Evolutionary conservation across 2,329 filamentous ascomycete genomes (phyloP).

Genomic region (Colletotrichum spinosum): DNA sequence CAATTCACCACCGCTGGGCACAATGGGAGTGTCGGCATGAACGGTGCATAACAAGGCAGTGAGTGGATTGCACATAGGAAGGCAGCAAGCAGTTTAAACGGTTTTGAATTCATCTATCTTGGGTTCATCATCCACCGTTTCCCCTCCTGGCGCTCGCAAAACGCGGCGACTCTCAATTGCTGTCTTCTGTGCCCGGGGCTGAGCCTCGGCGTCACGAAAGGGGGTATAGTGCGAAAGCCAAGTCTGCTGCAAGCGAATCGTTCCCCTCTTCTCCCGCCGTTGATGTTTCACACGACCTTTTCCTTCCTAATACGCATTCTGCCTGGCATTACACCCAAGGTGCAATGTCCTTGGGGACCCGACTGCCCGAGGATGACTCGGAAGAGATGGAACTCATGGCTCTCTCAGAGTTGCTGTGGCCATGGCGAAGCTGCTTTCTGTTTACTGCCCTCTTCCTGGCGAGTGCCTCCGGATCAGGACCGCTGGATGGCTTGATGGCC

Average conservation of each 20-base stretch:
- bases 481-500: constrained; percentile 58
- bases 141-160: neutral
- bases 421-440: constrained; percentile 44
- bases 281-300: neutral
- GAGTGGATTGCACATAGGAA: neutral
- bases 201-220: constrained; percentile 5
- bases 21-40: neutral
- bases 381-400: constrained; percentile 49
- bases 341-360: constrained; percentile 45
- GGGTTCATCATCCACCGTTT: neutral
- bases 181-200: constrained; percentile 8
- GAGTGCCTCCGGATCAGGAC: constrained; percentile 60
- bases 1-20: too few relatives aligned
- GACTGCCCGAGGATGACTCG: constrained; percentile 49
- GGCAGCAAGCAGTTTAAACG: neutral
- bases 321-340: constrained; percentile 45
- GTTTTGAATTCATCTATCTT: constrained; percentile 5
- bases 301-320: too few relatives aligned
- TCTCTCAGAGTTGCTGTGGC: constrained; percentile 40
- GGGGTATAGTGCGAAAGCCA: constrained; percentile 29
- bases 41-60: neutral
- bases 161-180: constrained; percentile 14
- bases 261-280: neutral
- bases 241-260: constrained; percentile 17
- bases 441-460: constrained; percentile 49